These are phyloP conservation scores for Linanthus parryae DNA, from an alignment of 148 eudicot genomes.

Conservation along the genomic window DNA sequence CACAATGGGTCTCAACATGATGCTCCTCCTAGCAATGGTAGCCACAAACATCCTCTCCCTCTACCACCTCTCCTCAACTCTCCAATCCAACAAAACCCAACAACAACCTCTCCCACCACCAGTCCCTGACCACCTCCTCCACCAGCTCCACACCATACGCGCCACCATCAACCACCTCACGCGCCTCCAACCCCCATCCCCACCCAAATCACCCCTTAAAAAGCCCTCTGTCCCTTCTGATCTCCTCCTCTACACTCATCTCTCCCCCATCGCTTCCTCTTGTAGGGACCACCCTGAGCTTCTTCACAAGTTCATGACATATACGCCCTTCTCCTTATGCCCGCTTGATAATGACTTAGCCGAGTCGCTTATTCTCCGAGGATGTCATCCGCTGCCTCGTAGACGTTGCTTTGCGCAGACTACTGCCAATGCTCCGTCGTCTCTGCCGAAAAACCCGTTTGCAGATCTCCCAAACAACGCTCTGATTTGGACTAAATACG, in stretches of 20 bases:
- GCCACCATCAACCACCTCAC: slow-evolving; percentile 94
- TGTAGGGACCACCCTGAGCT: slow-evolving; percentile 55
- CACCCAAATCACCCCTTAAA: slow-evolving; percentile 14
- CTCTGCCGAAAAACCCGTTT: slow-evolving; percentile 40
- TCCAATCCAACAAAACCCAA: slow-evolving; percentile 23
- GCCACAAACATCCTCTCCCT: slow-evolving; percentile 82
- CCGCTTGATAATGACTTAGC: no score
- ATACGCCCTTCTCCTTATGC: slow-evolving; percentile 53
- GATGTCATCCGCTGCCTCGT: slow-evolving; percentile 84
- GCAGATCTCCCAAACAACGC: no score
- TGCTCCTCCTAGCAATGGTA: slow-evolving; percentile 81
- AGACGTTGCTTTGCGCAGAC: slow-evolving; percentile 65
- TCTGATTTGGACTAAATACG: slow-evolving; percentile 28
- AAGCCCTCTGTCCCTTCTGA: slow-evolving; percentile 42
- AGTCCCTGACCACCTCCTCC: slow-evolving; percentile 72
- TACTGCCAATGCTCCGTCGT: slow-evolving; percentile 27
- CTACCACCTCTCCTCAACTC: slow-evolving; percentile 76
- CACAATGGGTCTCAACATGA: slow-evolving; percentile 67
- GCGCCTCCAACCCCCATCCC: slow-evolving; percentile 40
- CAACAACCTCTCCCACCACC: slow-evolving; percentile 14
- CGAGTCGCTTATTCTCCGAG: slow-evolving; percentile 66
- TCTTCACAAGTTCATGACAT: slow-evolving; percentile 73
- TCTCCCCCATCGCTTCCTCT: slow-evolving; percentile 62
- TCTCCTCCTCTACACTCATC: slow-evolving; percentile 52
- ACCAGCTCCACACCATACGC: slow-evolving; percentile 74